Evolutionary conservation across 805 yeast genomes (phyloP).

Genomic region (Candida easanensis): DNA sequence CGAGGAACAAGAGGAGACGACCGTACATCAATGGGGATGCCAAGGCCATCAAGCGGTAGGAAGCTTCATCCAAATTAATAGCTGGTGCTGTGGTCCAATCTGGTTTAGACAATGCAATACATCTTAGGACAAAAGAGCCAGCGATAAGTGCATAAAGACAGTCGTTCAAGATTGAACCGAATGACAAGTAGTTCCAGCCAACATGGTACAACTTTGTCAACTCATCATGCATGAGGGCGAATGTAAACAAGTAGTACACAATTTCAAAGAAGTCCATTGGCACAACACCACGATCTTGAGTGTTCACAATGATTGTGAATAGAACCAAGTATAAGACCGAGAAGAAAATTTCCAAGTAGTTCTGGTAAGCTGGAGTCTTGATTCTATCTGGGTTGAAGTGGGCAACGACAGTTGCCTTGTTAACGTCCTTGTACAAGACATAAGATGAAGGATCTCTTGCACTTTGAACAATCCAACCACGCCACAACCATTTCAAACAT

Average conservation of each 20-base stretch:
- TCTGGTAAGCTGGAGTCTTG: constrained; percentile 83
- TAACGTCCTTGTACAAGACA: constrained; percentile 58
- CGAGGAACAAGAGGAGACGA: constrained; percentile 70
- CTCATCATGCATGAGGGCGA: constrained; percentile 69
- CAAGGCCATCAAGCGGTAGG: constrained; percentile 70
- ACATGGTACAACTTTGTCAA: constrained; percentile 68
- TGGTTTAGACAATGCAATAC: constrained; percentile 32
- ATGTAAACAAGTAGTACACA: constrained; percentile 60
- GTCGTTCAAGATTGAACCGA: constrained; percentile 79
- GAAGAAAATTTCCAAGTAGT: constrained; percentile 63
- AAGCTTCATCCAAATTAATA: constrained; percentile 46
- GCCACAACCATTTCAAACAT: constrained; percentile 87
- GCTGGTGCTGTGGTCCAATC: constrained; percentile 23
- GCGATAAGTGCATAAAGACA: constrained; percentile 55
- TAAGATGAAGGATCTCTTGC: constrained; percentile 67
- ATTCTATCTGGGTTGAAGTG: constrained; percentile 84
- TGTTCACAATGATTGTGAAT: constrained; percentile 62
- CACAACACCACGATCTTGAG: constrained; percentile 39
- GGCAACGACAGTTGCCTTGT: constrained; percentile 47
- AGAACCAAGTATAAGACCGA: constrained; percentile 60
- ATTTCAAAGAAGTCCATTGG: constrained; percentile 48
- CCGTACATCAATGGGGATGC: constrained; percentile 90
- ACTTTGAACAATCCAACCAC: constrained; percentile 87
- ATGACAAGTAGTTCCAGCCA: constrained; percentile 68
- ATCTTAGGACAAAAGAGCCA: constrained; percentile 53